phyloP scores from a whole-genome alignment of 176 grass and related monocot species.

The Puya raimondii region DNA sequence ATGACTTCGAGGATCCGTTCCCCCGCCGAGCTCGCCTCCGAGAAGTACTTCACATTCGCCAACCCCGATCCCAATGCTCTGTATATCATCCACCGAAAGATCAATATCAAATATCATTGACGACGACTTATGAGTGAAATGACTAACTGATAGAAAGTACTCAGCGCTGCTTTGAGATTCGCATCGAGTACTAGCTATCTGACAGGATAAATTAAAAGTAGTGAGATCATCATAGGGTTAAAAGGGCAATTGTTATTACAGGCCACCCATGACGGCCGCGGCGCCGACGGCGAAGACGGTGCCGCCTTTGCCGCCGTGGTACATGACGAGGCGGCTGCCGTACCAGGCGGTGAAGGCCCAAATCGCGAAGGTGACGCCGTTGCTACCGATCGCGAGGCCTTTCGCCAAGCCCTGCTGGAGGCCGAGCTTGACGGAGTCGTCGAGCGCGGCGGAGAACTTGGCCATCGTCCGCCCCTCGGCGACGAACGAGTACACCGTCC shows the following conservation, averaged over 20 bases:
- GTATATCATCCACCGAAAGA: neutral
- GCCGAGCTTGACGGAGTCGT: conserved; percentile 61
- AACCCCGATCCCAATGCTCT: conserved; percentile 80
- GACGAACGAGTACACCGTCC: conserved; percentile 84
- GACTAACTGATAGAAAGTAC: no score
- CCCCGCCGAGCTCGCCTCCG: conserved; percentile 71
- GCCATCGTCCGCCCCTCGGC: conserved; percentile 57
- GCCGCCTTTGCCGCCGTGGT: conserved; percentile 67
- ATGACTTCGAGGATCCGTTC: conserved; percentile 64
- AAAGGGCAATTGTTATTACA: conserved; percentile 25
- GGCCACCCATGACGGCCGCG: conserved; percentile 57
- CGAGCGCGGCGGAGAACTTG: conserved; percentile 51
- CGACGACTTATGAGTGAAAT: no score
- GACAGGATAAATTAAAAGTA: neutral
- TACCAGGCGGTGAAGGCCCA: conserved; percentile 90
- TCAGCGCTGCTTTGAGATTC: no score
- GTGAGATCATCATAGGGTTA: neutral
- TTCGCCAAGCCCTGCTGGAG: conserved; percentile 82
- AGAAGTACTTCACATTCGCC: conserved; percentile 86
- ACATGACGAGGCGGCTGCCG: conserved; percentile 91
- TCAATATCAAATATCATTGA: no score
- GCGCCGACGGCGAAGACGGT: conserved; percentile 76
- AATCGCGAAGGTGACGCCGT: conserved; percentile 72
- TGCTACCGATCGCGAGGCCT: conserved; percentile 87
- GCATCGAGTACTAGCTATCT: neutral